phyloP scores from a whole-genome alignment of 257 asterid species.

The Solanum sitiens region DNA sequence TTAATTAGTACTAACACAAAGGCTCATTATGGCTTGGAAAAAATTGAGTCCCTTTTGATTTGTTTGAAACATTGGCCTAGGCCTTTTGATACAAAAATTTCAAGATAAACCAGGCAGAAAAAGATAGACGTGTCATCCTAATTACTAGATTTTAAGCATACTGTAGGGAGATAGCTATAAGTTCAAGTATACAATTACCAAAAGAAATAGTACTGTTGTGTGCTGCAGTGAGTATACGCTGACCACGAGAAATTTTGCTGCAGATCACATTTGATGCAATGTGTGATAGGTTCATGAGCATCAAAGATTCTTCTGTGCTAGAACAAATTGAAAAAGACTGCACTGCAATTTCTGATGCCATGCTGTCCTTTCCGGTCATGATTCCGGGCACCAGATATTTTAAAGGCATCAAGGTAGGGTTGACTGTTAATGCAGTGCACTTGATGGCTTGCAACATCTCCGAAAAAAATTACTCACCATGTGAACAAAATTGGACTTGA shows the following conservation, averaged over 20 bases:
- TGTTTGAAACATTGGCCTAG: not conserved
- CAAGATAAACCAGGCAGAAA: not conserved
- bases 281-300: conserved; percentile 42
- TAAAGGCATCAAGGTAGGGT: conserved; percentile 38
- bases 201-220: not conserved
- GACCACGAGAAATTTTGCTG: not conserved
- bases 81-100: not conserved
- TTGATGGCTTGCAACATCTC: not conserved
- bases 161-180: not conserved
- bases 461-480: not conserved
- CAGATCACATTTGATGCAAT: conserved; percentile 49
- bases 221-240: not conserved
- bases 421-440: not conserved
- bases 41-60: not conserved
- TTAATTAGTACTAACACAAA: not conserved
- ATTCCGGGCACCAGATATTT: conserved; percentile 51
- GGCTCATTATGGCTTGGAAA: not conserved
- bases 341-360: conserved; percentile 32
- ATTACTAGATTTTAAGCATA: not conserved
- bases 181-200: not conserved
- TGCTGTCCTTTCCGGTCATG: conserved; percentile 45
- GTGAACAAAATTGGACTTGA: not conserved
- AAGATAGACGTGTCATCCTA: not conserved
- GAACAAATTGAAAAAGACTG: conserved; percentile 29
- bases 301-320: conserved; percentile 23